Evolutionary conservation across 495 filamentous ascomycete species (phyloP).

Genomic region (Oleoguttula mirabilis): DNA sequence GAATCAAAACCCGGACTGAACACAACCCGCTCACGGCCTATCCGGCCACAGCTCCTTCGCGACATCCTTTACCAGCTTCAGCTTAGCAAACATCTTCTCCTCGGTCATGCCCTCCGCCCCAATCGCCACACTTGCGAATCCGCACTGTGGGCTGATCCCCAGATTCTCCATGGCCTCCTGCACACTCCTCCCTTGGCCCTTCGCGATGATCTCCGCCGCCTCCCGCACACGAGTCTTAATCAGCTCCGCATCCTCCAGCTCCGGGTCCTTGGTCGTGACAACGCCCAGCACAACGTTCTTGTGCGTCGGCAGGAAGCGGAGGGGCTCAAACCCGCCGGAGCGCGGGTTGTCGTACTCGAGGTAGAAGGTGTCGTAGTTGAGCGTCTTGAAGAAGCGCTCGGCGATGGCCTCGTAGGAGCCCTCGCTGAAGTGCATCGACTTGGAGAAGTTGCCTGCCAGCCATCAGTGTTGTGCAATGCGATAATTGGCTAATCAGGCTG

Average conservation of each 20-base stretch:
- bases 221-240: constrained; percentile 26
- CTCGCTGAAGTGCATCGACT: constrained; percentile 25
- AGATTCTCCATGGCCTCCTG: constrained; percentile 27
- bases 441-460: constrained; percentile 20
- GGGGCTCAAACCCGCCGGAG: constrained; percentile 28
- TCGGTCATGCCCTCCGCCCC: constrained; percentile 30
- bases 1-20: too few species aligned
- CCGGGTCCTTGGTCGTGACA: constrained; percentile 54
- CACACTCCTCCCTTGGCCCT: constrained; percentile 21
- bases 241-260: constrained; percentile 26
- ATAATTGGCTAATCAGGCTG: not conserved
- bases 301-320: constrained; percentile 27
- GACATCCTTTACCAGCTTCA: constrained; percentile 29
- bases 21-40: constrained; percentile 5
- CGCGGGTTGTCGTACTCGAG: constrained; percentile 33
- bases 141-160: constrained; percentile 31
- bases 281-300: constrained; percentile 58
- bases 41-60: constrained; percentile 30
- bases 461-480: too few species aligned
- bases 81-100: constrained; percentile 32
- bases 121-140: constrained; percentile 27
- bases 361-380: constrained; percentile 33
- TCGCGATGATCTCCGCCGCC: constrained; percentile 27
- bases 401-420: constrained; percentile 32
- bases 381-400: constrained; percentile 29